Evolutionary conservation across 805 yeast genomes (phyloP), one percentile per base, ranked within the genome.

Genomic region (Candida mattraensis): DNA sequence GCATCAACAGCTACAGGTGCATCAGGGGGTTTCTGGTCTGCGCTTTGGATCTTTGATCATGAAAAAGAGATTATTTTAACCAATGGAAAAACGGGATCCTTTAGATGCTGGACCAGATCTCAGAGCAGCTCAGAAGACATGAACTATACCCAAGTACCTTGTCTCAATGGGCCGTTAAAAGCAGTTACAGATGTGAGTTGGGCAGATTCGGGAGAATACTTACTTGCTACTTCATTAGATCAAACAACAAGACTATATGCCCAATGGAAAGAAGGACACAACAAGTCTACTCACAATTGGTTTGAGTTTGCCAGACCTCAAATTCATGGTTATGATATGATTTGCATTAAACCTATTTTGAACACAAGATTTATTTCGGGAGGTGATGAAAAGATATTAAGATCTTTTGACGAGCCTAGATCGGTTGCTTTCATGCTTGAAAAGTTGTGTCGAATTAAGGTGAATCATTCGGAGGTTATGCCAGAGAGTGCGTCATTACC

Each of bases 1-100:
- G 96, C 99, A 0, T 84, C 95, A 4, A 88, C 99, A 0, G 99
- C 99, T 4, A 93, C 99, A 0, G 99, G 99, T 5, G 83, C 99
- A 0, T 79, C 79, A 6, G 82, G 82, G 24, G 82, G 82, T 2
- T 76, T 76, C 49, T 76, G 79, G 78, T 66, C 73, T 5, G 69
- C 75, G 28, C 52, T 81, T 17, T 93, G 98, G 98, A 73, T 82
- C 33, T 57, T 61, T 5, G 60, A 21, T 43, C 47, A 5, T 12
- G 32, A 24, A 64, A 50, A 0, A n/a, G 69, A 76, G 42, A 72
- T 70, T 44, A 77, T 91, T 14, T 63, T 87, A 24, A 83, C 98
- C 2, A 79, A 83, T 52, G 95, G 97, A 43, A 85, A 82, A 51
- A 87, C 98, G 0, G 99, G 99, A 7, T 80, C 96, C 2, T 83